phyloP scores from a whole-genome alignment of 1,284 basidiomycete species.

The Heliocybe sulcata region DNA sequence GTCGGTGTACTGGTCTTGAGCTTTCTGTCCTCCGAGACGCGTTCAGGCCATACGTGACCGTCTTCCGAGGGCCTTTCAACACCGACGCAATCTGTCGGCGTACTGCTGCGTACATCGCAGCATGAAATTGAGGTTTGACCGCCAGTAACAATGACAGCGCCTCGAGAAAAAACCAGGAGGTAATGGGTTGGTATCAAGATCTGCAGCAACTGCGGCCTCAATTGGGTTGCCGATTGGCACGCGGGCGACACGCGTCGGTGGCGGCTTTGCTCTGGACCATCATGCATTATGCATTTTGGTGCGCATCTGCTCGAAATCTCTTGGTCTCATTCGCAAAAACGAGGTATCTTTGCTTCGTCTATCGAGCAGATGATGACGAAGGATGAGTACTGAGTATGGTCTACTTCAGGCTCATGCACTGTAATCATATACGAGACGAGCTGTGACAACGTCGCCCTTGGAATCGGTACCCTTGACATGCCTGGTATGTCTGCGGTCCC shows the following conservation, averaged over 20 bases:
- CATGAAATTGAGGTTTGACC: background rate
- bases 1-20: constrained; percentile 40
- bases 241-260: background rate
- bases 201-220: background rate
- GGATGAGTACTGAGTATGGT: too few relatives aligned
- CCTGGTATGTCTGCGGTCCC: too few relatives aligned
- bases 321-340: too few relatives aligned
- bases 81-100: constrained; percentile 31
- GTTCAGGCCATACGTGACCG: constrained; percentile 44
- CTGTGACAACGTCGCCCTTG: too few relatives aligned
- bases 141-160: background rate
- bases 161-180: background rate
- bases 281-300: too few relatives aligned
- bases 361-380: too few relatives aligned
- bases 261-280: too few relatives aligned
- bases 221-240: background rate
- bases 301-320: too few relatives aligned
- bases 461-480: too few relatives aligned
- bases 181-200: background rate
- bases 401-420: too few relatives aligned
- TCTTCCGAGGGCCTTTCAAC: constrained; percentile 33
- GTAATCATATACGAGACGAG: too few relatives aligned
- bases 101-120: constrained; percentile 35
- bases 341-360: too few relatives aligned
- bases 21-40: constrained; percentile 26